Evolutionary conservation across 1,139 yeast species (phyloP), one percentile per base, ranked within the genome.

Genomic region (Kodamaea plutei): DNA sequence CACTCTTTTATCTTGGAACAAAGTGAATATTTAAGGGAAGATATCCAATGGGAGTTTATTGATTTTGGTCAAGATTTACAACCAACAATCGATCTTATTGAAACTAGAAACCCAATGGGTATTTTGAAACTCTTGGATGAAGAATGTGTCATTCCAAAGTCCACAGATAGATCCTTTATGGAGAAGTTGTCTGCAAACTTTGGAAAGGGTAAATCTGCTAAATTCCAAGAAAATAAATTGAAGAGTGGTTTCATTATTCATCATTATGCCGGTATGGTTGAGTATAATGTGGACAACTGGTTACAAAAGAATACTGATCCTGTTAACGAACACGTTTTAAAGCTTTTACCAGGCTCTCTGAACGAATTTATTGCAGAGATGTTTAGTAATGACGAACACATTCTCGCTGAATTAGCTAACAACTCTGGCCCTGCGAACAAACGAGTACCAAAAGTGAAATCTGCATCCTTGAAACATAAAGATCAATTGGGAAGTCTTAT

Each of bases 1-100:
- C 97, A 91, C 56, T 89, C 94, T 76, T 93, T 93, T 62, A 94
- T 89, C 9, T 69, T 93, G 25, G 99, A 93, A 56, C 99, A 93
- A 58, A 89, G 89, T 51, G 98, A 93, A 58, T 93, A 93, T 50
- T 63, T 89, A 39, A 75, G 88, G 35, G 98, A 93, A 59, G 85
- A 88, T 43, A 91, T 93, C 36, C 89, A 85, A 43, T 93, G 99
- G 99, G 83, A 88, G 46, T 93, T 84, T 44, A 83, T 89, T 30
- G 98, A 93, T 55, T 93, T 88, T 58, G 98, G 98, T n/a, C 85
- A 82, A 41, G 97, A 93, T 54, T 65, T 91, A 34, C 96, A 91
- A 54, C 95, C 94, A 15, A 91, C 98, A 0, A 91, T 93, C 30
- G 95, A 91, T 46, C 67, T 93, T 36, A 88, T 93, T 35, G 98